Conservation (phyloP, 2,329 filamentous ascomycete species). For the Botrytis fabae region DNA sequence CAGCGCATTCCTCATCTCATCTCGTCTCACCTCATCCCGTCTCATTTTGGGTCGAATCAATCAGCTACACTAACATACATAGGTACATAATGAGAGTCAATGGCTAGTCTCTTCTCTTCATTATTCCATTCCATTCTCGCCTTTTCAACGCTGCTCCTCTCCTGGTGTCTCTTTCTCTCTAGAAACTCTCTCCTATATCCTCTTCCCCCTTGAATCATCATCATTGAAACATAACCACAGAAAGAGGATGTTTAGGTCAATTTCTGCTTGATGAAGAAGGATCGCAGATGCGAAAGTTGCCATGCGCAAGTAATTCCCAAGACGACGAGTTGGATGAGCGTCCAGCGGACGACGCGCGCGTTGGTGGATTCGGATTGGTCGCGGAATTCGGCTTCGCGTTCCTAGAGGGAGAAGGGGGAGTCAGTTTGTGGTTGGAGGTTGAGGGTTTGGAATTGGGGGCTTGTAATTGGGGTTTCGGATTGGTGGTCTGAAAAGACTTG, state of each 20-base stretch:
- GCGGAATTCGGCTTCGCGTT: conserved; percentile 96
- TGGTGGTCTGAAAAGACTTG: background rate
- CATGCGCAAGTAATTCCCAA: conserved; percentile 88
- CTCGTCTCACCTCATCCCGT: background rate
- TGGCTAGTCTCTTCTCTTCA: background rate
- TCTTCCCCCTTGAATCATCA: background rate
- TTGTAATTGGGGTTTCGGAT: background rate
- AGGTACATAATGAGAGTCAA: background rate
- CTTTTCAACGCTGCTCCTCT: too few species aligned
- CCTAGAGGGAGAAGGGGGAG: conserved; percentile 52
- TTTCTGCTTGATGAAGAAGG: conserved; percentile 99
- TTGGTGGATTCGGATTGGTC: conserved; percentile 97
- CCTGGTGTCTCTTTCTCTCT: background rate
- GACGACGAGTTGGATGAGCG: conserved; percentile 82
- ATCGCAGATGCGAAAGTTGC: conserved; percentile 92
- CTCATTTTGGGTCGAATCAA: background rate
- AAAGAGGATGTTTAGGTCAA: conserved; percentile 67
- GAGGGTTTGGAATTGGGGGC: background rate
- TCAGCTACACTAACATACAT: background rate
- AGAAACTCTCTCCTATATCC: background rate
- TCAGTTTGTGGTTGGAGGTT: background rate
- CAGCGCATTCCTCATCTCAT: background rate
- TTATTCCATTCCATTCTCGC: background rate
- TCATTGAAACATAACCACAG: background rate
- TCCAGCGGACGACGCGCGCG: conserved; percentile 88